Conservation (phyloP, 2,329 filamentous ascomycete genomes). For the Akanthomyces uredinophilus region DNA sequence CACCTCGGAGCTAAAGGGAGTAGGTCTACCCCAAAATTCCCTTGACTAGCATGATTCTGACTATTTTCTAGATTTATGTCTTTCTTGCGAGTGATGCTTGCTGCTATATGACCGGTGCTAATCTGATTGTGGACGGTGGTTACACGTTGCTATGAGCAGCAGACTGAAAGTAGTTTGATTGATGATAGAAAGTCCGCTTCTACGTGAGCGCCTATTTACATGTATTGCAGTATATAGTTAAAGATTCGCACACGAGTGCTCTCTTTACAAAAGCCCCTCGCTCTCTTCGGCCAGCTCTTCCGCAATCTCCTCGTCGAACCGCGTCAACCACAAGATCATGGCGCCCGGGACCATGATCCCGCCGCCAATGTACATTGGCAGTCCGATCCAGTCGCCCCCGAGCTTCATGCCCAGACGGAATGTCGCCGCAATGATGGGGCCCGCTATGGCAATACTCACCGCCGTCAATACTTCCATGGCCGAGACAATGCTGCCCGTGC, state of each 20-base stretch:
- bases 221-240: no score
- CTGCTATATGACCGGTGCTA: constrained; percentile 43
- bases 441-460: no score
- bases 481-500: no score
- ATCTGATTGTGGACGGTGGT: constrained; percentile 44
- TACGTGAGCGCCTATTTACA: no score
- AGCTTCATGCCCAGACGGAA: no score
- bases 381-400: no score
- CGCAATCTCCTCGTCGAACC: background rate
- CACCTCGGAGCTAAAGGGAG: constrained; percentile 19
- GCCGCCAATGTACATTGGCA: background rate
- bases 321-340: background rate
- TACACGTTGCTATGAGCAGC: constrained; percentile 28
- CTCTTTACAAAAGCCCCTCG: background rate
- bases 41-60: background rate
- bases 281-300: background rate
- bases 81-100: constrained; percentile 43
- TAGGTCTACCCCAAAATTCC: background rate
- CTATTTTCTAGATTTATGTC: constrained; percentile 35
- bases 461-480: no score
- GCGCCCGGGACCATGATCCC: background rate
- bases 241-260: background rate
- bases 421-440: no score
- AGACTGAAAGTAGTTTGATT: no score
- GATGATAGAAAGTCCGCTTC: no score